Conservation (phyloP, 2,329 filamentous ascomycete genomes). For the Fusarium proliferatum region DNA sequence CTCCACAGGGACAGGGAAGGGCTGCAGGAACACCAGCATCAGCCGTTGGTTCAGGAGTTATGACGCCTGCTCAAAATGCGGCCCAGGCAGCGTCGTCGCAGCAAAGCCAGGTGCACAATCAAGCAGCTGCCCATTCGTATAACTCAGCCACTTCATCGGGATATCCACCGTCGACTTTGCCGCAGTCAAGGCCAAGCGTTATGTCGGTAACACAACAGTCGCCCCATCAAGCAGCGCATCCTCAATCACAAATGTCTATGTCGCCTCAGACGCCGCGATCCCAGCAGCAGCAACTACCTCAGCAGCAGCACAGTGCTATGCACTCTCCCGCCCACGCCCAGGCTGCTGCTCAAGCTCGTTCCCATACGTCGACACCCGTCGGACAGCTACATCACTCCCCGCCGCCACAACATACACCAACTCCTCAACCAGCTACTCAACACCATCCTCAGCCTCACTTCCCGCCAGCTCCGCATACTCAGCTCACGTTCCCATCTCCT, state of each 20-base stretch:
- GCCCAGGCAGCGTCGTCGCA: slow-evolving; percentile 44
- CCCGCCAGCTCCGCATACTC: slow-evolving; percentile 27
- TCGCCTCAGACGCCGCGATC: slow-evolving; percentile 46
- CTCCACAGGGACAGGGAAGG: slow-evolving; percentile 47
- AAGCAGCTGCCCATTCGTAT: slow-evolving; percentile 27
- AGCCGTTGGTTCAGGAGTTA: slow-evolving; percentile 45
- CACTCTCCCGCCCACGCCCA: slow-evolving; percentile 41
- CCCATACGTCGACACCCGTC: slow-evolving; percentile 44
- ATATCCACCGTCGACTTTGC: slow-evolving; percentile 44
- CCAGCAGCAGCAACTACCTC: slow-evolving; percentile 36
- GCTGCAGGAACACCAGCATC: slow-evolving; percentile 39
- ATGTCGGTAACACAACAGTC: slow-evolving; percentile 48
- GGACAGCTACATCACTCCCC: slow-evolving; percentile 42
- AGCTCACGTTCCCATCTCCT: slow-evolving; percentile 35
- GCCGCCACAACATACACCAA: slow-evolving; percentile 40
- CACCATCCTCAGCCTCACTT: slow-evolving; percentile 31
- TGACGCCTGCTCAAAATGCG: slow-evolving; percentile 50
- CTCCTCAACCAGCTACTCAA: slow-evolving; percentile 32
- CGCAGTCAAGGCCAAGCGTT: slow-evolving; percentile 42
- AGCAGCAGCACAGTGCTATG: slow-evolving; percentile 32
- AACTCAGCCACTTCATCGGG: slow-evolving; percentile 37
- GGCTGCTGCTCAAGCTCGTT: slow-evolving; percentile 36
- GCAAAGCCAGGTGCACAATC: slow-evolving; percentile 29
- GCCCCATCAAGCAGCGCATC: slow-evolving; percentile 38
- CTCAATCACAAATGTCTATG: slow-evolving; percentile 45